Percentiles rank a stretch among this genome's conserved stretches.
Conservation (phyloP, 23 red algal genomes). For the Agarophyton chilense region DNA sequence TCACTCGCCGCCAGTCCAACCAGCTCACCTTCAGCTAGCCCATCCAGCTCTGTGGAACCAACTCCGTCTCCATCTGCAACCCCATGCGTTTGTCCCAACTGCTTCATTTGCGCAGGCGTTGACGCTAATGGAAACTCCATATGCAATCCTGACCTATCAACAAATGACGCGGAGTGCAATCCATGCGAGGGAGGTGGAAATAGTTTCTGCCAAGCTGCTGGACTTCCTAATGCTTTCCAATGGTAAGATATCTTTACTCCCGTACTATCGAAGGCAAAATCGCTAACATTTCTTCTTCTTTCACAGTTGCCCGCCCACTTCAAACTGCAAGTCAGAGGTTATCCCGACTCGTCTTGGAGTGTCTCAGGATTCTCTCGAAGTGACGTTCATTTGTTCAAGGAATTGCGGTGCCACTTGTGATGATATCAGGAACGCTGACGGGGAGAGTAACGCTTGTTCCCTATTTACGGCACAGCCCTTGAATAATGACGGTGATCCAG, state of each 20-base stretch:
- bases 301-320: constrained; percentile 3
- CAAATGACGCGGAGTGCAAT: constrained; percentile 16
- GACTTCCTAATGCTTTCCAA: neutral
- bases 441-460: neutral
- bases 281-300: neutral
- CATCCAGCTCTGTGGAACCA: too few species aligned
- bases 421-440: neutral
- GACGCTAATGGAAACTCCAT: neutral
- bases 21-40: neutral
- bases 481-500: constrained; percentile 10
- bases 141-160: neutral
- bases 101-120: constrained; percentile 9
- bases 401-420: neutral
- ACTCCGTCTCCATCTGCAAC: neutral
- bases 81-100: constrained; percentile 5
- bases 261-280: too few species aligned
- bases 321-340: neutral
- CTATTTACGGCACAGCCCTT: neutral
- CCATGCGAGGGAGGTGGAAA: constrained; percentile 4
- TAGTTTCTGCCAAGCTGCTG: neutral
- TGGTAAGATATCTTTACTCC: neutral
- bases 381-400: constrained; percentile 10
- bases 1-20: neutral
- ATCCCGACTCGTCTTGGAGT: neutral
- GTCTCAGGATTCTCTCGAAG: neutral